These are phyloP conservation scores for Oryza brachyantha DNA, from an alignment of 176 grass and related monocot genomes.

Conservation along the genomic window DNA sequence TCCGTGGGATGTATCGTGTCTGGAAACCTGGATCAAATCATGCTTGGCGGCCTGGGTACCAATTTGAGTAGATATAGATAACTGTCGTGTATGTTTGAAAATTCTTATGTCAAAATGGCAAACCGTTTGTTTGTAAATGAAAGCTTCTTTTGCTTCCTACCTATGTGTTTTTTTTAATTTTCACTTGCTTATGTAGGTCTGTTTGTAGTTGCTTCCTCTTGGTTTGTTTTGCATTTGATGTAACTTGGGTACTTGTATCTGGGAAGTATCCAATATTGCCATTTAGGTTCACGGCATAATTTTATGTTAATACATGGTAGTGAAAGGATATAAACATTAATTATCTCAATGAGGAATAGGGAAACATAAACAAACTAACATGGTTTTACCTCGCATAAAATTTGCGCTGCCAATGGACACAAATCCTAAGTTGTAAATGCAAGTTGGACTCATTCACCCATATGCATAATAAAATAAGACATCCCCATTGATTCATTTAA, in stretches of 20 bases:
- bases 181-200: background rate
- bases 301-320: background rate
- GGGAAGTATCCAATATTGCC: background rate
- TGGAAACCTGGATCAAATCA: background rate
- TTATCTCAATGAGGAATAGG: background rate
- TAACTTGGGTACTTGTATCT: background rate
- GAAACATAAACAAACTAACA: background rate
- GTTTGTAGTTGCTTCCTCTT: background rate
- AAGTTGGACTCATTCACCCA: background rate
- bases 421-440: background rate
- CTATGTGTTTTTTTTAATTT: background rate
- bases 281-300: background rate
- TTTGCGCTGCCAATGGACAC: background rate
- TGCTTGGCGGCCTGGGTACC: background rate
- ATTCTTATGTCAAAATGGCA: no score
- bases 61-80: background rate
- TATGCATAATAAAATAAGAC: background rate
- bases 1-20: background rate
- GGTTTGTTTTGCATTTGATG: background rate
- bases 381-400: background rate
- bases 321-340: background rate
- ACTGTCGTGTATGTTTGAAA: background rate
- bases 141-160: background rate
- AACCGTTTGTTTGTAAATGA: background rate
- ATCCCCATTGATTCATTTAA: background rate